Conservation (phyloP, 768 basidiomycete genomes). For the Ramaria sp. region DNA sequence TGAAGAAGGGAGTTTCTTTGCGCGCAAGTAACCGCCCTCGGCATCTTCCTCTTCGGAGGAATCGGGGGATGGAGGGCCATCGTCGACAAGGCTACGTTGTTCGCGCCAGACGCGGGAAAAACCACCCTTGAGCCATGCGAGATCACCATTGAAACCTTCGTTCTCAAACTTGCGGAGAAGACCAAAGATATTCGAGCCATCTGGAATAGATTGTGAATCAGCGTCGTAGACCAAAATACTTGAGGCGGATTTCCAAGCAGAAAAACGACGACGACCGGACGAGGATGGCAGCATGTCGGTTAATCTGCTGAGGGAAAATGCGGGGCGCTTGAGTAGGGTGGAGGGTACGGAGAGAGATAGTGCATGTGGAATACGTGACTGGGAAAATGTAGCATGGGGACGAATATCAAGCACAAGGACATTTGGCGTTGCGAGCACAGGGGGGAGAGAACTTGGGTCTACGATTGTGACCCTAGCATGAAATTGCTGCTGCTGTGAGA, state of each 20-base stretch:
- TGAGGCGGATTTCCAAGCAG: constrained; percentile 42
- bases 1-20: constrained; percentile 20
- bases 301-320: constrained; percentile 71
- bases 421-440: constrained; percentile 24
- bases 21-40: constrained; percentile 15
- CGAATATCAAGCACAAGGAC: constrained; percentile 81
- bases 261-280: constrained; percentile 46
- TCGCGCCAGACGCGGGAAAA: constrained; percentile 50
- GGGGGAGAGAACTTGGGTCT: constrained; percentile 20
- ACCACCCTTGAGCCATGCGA: constrained; percentile 77
- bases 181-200: constrained; percentile 58
- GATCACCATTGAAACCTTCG: constrained; percentile 46
- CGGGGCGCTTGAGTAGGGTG: constrained; percentile 84
- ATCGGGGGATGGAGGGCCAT: constrained; percentile 25
- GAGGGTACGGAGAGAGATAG: constrained; percentile 88
- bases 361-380: constrained; percentile 55
- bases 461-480: constrained; percentile 16
- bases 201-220: constrained; percentile 50
- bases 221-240: constrained; percentile 81
- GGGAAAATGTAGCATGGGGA: constrained; percentile 61
- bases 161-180: constrained; percentile 66
- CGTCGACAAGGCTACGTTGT: constrained; percentile 32
- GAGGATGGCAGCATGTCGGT: constrained; percentile 67
- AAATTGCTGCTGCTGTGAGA: constrained; percentile 5
- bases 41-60: constrained; percentile 39